Evolutionary conservation across 495 filamentous ascomycete genomes (phyloP).

Genomic region (Hypoxylon crocopeplum): DNA sequence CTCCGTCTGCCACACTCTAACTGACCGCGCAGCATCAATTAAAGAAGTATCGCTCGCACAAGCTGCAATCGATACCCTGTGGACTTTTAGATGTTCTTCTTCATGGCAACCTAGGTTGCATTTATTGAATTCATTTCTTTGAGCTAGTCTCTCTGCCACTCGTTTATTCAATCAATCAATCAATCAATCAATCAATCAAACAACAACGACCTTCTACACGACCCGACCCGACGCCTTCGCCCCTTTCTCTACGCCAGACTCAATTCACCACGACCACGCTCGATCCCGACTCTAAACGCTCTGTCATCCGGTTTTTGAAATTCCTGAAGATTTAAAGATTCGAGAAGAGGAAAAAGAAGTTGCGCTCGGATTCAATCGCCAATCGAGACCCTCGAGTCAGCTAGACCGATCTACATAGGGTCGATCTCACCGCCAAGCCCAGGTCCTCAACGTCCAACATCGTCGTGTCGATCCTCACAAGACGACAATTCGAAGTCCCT

Average conservation of each 20-base stretch:
- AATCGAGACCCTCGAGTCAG: conserved; percentile 24
- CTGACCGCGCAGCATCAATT: neutral
- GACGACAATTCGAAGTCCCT: conserved; percentile 9
- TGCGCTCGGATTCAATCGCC: conserved; percentile 24
- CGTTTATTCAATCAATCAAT: conserved; percentile 42
- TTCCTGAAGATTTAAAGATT: neutral
- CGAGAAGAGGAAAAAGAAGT: neutral
- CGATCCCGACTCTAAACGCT: conserved; percentile 11
- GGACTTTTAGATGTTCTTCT: conserved; percentile 26
- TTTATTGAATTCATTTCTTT: conserved; percentile 47
- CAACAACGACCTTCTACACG: conserved; percentile 19
- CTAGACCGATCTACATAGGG: conserved; percentile 30
- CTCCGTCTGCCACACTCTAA: conserved; percentile 16
- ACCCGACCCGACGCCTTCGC: conserved; percentile 13
- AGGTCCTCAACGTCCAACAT: conserved; percentile 22
- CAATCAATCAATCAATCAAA: conserved; percentile 3
- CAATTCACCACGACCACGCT: conserved; percentile 22
- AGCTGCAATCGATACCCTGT: conserved; percentile 25
- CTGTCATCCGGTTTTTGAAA: neutral
- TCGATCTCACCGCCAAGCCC: conserved; percentile 36
- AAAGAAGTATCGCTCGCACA: conserved; percentile 25
- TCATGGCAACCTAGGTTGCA: conserved; percentile 41
- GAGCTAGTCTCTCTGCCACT: conserved; percentile 61
- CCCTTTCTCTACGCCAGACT: conserved; percentile 11
- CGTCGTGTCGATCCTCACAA: conserved; percentile 31